Conservation (phyloP, 2,329 filamentous ascomycete genomes). For the Cryphonectria japonica region DNA sequence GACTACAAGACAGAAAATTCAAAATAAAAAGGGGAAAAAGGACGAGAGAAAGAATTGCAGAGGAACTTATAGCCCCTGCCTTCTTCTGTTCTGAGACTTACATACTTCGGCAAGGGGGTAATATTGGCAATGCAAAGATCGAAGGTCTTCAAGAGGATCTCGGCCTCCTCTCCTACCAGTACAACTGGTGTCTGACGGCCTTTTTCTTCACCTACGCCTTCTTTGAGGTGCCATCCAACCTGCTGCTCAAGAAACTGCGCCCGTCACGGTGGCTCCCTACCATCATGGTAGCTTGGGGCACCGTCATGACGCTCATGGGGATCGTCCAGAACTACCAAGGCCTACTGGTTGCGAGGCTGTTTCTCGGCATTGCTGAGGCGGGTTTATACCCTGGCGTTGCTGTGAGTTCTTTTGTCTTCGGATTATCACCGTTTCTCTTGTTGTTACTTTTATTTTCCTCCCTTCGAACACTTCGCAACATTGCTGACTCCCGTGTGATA, state of each 20-base stretch:
- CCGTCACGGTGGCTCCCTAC: slow-evolving; percentile 75
- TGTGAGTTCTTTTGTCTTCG: slow-evolving; percentile 49
- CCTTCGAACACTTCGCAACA: background rate
- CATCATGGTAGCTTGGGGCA: slow-evolving; percentile 70
- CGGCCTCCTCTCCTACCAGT: slow-evolving; percentile 65
- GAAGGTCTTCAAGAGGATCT: slow-evolving; percentile 57
- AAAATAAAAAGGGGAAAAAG: background rate
- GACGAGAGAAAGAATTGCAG: background rate
- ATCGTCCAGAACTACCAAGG: slow-evolving; percentile 54
- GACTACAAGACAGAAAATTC: background rate
- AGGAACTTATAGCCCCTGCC: slow-evolving; percentile 45
- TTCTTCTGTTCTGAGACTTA: slow-evolving; percentile 63
- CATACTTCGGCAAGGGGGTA: slow-evolving; percentile 45
- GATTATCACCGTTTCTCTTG: background rate
- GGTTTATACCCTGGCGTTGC: slow-evolving; percentile 64
- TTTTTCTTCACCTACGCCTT: slow-evolving; percentile 83
- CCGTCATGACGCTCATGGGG: slow-evolving; percentile 56
- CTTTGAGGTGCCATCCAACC: slow-evolving; percentile 77
- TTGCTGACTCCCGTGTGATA: background rate
- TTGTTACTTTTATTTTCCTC: background rate
- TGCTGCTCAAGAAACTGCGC: slow-evolving; percentile 73
- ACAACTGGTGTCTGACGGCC: slow-evolving; percentile 70
- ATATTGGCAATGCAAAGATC: slow-evolving; percentile 70
- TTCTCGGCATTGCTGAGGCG: slow-evolving; percentile 68
- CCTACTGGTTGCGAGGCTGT: slow-evolving; percentile 55